Percentiles rank a stretch among this genome's conserved stretches.
These are phyloP conservation scores for Neurospora hispaniola DNA, from an alignment of 495 filamentous ascomycete species.

Conservation along the genomic window DNA sequence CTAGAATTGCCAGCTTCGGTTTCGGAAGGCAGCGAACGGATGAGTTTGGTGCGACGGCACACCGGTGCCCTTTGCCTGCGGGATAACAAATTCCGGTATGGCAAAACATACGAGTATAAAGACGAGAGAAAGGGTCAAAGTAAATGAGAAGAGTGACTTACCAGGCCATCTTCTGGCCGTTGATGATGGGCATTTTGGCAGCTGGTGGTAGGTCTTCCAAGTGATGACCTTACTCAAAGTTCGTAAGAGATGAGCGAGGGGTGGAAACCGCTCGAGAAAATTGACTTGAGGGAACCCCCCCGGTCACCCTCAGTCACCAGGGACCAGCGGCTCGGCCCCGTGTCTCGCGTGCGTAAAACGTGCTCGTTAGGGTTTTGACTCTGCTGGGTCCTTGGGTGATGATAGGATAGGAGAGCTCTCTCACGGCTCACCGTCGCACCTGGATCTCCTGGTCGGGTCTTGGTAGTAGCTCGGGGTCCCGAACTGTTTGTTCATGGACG, in stretches of 20 bases:
- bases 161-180: slow-evolving; percentile 51
- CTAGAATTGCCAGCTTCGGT: neutral
- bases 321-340: neutral
- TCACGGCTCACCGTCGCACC: neutral
- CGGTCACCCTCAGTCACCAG: neutral
- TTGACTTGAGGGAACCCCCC: neutral
- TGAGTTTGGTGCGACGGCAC: neutral
- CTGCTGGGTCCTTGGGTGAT: too few relatives aligned
- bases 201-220: neutral
- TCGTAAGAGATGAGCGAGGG: neutral
- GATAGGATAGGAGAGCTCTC: neutral
- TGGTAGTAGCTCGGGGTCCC: neutral
- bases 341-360: neutral
- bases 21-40: neutral
- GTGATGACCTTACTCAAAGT: neutral
- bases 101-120: neutral
- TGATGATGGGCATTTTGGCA: slow-evolving; percentile 43
- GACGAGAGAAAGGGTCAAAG: slow-evolving; percentile 5
- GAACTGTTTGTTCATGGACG: neutral
- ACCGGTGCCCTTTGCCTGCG: neutral
- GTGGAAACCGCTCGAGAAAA: neutral
- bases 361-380: neutral
- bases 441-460: neutral
- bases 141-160: slow-evolving; percentile 22
- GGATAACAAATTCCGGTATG: slow-evolving; percentile 6